Evolutionary conservation across 148 eudicot genomes (phyloP), one percentile per base, ranked within the genome.

Genomic region (Fagopyrum esculentum): DNA sequence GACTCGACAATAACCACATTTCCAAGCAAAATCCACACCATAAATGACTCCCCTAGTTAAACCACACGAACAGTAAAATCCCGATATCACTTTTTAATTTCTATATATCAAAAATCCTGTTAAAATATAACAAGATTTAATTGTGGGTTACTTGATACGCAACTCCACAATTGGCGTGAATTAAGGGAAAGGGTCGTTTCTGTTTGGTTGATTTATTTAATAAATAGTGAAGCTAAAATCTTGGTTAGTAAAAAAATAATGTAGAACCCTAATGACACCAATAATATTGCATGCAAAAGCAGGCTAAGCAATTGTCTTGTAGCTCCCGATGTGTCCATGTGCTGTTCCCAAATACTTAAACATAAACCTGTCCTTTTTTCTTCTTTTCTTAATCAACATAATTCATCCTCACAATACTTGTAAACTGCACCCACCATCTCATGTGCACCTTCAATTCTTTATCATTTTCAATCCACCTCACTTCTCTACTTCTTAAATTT

Each of bases 301-400:
- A 12, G 40, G 35, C 66, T 60, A 60, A 60, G 43, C 59, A 22
- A 44, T 86, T 87, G 93, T 87, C 87, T 73, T 87, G 49, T 90
- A 76, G 85, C 75, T 48, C 68, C 83, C 81, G 75, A 82, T 76
- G 85, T 91, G 82, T 86, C 86, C 97, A 89, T 91, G 93, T 89
- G 93, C 82, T 86, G 86, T 81, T 80, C 86, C 86, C 82, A 83
- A 70, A 76, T 72, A 81, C 77, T 76, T 74, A 77, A 77, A 81
- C 86, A 85, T 15, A 22, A 71, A 17, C 73, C 52, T 51, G 47
- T 17, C 15, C 72, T 40, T 35, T 35, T 2, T 35, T 35, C 45
- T 15, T 30, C 45, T 69, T 40, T 45, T 69, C 46, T 45, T 69
- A 69, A 43, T 69, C 48, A 35, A 35, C 40, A 15, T 47, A 16